Conservation (phyloP, 2,329 filamentous ascomycete genomes). For the Paracoccidioides brasiliensis region DNA sequence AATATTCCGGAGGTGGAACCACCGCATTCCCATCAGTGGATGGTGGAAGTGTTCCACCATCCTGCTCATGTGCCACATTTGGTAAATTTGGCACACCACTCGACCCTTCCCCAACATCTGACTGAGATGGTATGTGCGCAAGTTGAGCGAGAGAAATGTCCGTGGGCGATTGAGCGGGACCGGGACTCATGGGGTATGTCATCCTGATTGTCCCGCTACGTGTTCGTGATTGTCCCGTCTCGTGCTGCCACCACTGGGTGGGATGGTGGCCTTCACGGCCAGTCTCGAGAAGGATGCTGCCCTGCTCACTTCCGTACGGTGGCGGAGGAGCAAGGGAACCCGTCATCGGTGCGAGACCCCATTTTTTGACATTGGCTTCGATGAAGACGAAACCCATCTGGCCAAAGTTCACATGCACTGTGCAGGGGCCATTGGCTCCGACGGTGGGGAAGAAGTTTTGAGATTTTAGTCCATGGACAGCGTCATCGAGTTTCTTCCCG, state of each 20-base stretch:
- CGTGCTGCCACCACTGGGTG: conserved; percentile 14
- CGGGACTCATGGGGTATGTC: conserved; percentile 64
- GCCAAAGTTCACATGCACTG: conserved; percentile 92
- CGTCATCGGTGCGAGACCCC: conserved; percentile 91
- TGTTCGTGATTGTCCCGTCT: conserved; percentile 57
- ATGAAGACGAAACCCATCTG: conserved; percentile 98
- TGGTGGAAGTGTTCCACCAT: conserved; percentile 12
- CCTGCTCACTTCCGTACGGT: conserved; percentile 92
- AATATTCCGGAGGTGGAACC: conserved; percentile 58
- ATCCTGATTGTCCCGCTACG: conserved; percentile 68
- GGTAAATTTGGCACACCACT: conserved; percentile 32
- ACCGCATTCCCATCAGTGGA: conserved; percentile 20
- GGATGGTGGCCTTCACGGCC: conserved; percentile 44
- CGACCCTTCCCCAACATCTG: conserved; percentile 60
- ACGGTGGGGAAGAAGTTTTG: conserved; percentile 97
- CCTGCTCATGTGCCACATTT: conserved; percentile 11
- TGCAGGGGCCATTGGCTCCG: conserved; percentile 87
- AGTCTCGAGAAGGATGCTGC: conserved; percentile 84
- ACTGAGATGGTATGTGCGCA: conserved; percentile 52
- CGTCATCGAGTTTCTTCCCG: conserved; percentile 91
- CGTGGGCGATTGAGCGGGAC: conserved; percentile 78
- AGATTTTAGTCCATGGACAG: conserved; percentile 79
- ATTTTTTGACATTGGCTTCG: conserved; percentile 99
- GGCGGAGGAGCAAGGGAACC: conserved; percentile 89
- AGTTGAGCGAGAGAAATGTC: conserved; percentile 90